Evolutionary conservation across 495 filamentous ascomycete genomes (phyloP).

Genomic region (Xylaria acuta): DNA sequence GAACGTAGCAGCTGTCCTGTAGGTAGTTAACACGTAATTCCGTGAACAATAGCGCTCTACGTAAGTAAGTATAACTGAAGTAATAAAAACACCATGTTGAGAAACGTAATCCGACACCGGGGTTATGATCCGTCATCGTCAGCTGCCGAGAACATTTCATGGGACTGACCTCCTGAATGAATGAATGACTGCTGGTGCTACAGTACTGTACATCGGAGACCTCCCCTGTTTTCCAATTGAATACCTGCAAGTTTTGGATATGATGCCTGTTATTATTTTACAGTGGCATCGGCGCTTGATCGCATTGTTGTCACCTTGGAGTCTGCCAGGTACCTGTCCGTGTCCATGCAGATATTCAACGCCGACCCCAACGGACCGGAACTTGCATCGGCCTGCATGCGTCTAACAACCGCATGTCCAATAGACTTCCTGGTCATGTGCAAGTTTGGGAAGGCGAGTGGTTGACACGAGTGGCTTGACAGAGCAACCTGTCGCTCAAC

Average conservation of each 20-base stretch:
- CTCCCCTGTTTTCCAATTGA: neutral
- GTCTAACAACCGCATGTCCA: slow-evolving; percentile 1
- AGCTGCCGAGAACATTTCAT: neutral
- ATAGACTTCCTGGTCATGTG: slow-evolving; percentile 6
- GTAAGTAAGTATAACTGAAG: neutral
- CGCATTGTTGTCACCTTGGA: neutral
- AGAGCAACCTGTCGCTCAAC: neutral
- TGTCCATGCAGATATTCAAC: neutral
- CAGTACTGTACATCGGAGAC: neutral
- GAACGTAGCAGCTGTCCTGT: neutral
- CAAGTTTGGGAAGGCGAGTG: slow-evolving; percentile 2
- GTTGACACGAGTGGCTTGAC: neutral
- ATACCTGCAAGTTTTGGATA: slow-evolving; percentile 5
- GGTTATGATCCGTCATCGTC: slow-evolving; percentile 12
- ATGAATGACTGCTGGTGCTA: neutral
- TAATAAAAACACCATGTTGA: slow-evolving; percentile 1
- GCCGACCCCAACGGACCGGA: slow-evolving; percentile 23
- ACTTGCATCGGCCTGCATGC: slow-evolving; percentile 26
- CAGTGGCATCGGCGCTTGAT: slow-evolving; percentile 5
- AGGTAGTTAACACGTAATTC: neutral
- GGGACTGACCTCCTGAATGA: neutral
- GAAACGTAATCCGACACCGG: slow-evolving; percentile 17
- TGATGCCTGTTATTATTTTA: neutral
- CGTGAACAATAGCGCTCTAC: neutral
- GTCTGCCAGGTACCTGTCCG: neutral